phyloP scores from a whole-genome alignment of 768 basidiomycete genomes.

The Piloderma croceum region DNA sequence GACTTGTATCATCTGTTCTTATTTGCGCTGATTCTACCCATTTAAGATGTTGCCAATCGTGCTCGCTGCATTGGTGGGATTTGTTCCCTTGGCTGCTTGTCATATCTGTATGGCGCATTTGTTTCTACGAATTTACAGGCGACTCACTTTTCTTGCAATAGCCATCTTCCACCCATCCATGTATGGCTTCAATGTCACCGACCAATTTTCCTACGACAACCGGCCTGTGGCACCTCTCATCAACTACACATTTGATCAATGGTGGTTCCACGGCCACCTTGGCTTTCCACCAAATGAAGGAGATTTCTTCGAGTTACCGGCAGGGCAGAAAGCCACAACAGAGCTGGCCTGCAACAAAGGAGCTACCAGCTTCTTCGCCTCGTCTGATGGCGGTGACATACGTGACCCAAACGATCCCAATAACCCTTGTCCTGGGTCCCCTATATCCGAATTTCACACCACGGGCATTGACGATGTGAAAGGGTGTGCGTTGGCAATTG shows the following conservation, averaged over 20 bases:
- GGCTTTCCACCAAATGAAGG: conserved; percentile 48
- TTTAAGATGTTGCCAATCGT: too few species aligned
- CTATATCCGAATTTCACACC: conserved; percentile 47
- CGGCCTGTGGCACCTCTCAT: conserved; percentile 45
- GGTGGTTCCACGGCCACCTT: conserved; percentile 65
- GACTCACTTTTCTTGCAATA: conserved; percentile 12
- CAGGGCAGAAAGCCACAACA: conserved; percentile 46
- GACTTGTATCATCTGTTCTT: too few species aligned
- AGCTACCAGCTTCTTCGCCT: conserved; percentile 51
- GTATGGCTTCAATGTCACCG: conserved; percentile 67
- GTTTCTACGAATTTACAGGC: background rate
- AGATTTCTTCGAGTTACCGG: conserved; percentile 57
- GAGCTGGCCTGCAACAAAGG: conserved; percentile 58
- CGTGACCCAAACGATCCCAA: conserved; percentile 43
- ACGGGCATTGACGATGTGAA: conserved; percentile 46
- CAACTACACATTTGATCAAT: conserved; percentile 35
- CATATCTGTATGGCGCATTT: too few species aligned
- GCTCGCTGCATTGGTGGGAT: too few species aligned
- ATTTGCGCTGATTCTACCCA: too few species aligned
- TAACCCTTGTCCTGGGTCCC: conserved; percentile 46
- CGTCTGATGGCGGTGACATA: conserved; percentile 48
- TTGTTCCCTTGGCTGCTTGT: too few species aligned
- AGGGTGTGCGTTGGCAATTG: conserved; percentile 67
- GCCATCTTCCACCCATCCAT: conserved; percentile 55
- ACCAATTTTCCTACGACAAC: conserved; percentile 52